Conservation (phyloP, 805 yeast species). For the Saccharomycopsis sp. region DNA sequence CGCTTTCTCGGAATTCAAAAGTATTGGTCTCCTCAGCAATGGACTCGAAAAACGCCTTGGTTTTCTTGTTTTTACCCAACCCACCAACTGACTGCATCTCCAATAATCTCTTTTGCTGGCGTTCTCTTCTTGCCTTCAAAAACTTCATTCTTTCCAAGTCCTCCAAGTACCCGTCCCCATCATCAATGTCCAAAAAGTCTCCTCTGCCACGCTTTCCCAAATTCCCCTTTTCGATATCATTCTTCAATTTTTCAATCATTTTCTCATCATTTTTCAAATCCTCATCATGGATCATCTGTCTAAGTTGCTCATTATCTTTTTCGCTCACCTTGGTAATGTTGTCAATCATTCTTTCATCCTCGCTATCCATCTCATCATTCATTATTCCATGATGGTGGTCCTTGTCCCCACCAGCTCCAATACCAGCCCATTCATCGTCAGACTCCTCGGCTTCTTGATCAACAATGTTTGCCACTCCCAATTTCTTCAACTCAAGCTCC, state of each 20-base stretch:
- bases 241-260: conserved; percentile 52
- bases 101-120: conserved; percentile 41
- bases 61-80: conserved; percentile 43
- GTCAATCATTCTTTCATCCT: conserved; percentile 71
- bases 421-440: conserved; percentile 80
- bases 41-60: conserved; percentile 60
- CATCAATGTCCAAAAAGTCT: conserved; percentile 59
- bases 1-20: conserved; percentile 24
- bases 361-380: conserved; percentile 52
- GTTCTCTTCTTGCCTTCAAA: conserved; percentile 28
- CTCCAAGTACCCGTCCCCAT: conserved; percentile 47
- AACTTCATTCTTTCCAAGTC: conserved; percentile 35
- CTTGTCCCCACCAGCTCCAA: conserved; percentile 64
- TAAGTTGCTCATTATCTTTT: conserved; percentile 44
- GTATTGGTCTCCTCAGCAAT: conserved; percentile 41
- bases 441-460: conserved; percentile 85
- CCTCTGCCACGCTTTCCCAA: conserved; percentile 47
- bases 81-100: conserved; percentile 36
- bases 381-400: too few relatives aligned
- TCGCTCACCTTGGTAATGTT: conserved; percentile 51
- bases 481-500: conserved; percentile 42
- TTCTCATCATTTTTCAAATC: conserved; percentile 53
- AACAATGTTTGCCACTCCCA: conserved; percentile 50
- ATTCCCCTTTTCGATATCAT: conserved; percentile 62
- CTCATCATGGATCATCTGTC: conserved; percentile 49